Evolutionary conservation across 768 basidiomycete genomes (phyloP).

Genomic region (Tephrocybe rancida): DNA sequence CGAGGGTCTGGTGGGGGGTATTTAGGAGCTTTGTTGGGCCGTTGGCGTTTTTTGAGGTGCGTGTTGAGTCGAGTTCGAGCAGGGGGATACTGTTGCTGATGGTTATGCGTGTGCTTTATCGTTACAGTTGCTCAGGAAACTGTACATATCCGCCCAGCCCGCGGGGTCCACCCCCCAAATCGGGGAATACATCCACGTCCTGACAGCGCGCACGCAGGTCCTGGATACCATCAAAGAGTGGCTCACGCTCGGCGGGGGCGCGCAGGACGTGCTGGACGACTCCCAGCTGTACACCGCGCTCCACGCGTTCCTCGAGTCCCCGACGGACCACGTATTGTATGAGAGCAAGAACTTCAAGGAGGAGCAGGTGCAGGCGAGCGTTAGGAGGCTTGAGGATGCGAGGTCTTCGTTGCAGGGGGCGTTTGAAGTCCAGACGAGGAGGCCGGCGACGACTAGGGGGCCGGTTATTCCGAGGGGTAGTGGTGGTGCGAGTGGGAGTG

Average conservation of each 20-base stretch:
- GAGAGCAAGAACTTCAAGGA: constrained; percentile 43
- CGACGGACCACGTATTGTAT: constrained; percentile 53
- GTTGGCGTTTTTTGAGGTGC: constrained; percentile 82
- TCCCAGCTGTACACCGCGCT: constrained; percentile 60
- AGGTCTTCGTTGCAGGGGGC: constrained; percentile 40
- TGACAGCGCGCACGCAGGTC: constrained; percentile 61
- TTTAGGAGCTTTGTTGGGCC: constrained; percentile 85
- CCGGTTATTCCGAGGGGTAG: constrained; percentile 14
- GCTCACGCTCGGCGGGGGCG: constrained; percentile 72
- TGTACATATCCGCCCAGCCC: constrained; percentile 59
- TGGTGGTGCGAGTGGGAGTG: constrained; percentile 18
- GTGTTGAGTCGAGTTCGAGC: too few relatives aligned
- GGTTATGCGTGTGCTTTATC: too few relatives aligned
- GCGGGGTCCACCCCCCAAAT: constrained; percentile 41
- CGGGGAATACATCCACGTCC: constrained; percentile 49
- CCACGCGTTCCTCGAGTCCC: constrained; percentile 57
- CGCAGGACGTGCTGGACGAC: constrained; percentile 80
- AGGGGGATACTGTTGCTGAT: too few relatives aligned
- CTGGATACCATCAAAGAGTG: constrained; percentile 70
- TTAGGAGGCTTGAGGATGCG: constrained; percentile 45
- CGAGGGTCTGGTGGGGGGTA: constrained; percentile 79
- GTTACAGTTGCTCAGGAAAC: constrained; percentile 71
- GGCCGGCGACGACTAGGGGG: constrained; percentile 45
- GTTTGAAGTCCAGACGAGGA: constrained; percentile 59
- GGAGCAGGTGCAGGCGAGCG: constrained; percentile 46